Evolutionary conservation across 2,329 filamentous ascomycete genomes (phyloP).

Genomic region (Orbilia quercus): DNA sequence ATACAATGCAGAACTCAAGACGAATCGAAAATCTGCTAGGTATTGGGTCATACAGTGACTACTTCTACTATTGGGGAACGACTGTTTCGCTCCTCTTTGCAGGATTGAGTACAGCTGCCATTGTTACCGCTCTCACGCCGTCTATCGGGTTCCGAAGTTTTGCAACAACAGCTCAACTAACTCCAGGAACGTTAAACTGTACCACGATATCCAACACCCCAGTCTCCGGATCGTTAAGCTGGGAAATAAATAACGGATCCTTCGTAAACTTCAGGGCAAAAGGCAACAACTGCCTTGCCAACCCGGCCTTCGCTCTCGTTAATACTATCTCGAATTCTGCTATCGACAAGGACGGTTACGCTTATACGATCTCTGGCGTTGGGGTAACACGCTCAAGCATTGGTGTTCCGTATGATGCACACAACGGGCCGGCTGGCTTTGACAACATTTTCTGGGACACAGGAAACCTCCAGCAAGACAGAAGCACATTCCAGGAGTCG

Average conservation of each 20-base stretch:
- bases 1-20: slow-evolving; percentile 40
- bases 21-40: slow-evolving; percentile 47
- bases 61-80: slow-evolving; percentile 53
- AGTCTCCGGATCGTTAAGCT: slow-evolving; percentile 16
- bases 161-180: slow-evolving; percentile 42
- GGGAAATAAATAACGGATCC: slow-evolving; percentile 40
- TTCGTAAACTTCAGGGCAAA: slow-evolving; percentile 40
- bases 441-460: slow-evolving; percentile 47
- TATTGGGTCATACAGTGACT: slow-evolving; percentile 43
- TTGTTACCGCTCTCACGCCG: slow-evolving; percentile 45
- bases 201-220: slow-evolving; percentile 24
- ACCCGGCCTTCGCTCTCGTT: slow-evolving; percentile 38
- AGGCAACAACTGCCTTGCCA: slow-evolving; percentile 45
- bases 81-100: slow-evolving; percentile 45
- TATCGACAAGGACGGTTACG: slow-evolving; percentile 39
- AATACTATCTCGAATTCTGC: slow-evolving; percentile 36
- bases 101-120: slow-evolving; percentile 31
- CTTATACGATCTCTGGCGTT: slow-evolving; percentile 35
- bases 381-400: slow-evolving; percentile 50
- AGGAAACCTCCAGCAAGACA: slow-evolving; percentile 26
- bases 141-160: slow-evolving; percentile 48
- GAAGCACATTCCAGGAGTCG: slow-evolving; percentile 36
- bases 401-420: slow-evolving; percentile 43
- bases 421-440: slow-evolving; percentile 43
- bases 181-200: slow-evolving; percentile 41